These are phyloP conservation scores for Phytophthora ohioensis DNA, from an alignment of 352 stramenopile genomes.

Conservation along the genomic window DNA sequence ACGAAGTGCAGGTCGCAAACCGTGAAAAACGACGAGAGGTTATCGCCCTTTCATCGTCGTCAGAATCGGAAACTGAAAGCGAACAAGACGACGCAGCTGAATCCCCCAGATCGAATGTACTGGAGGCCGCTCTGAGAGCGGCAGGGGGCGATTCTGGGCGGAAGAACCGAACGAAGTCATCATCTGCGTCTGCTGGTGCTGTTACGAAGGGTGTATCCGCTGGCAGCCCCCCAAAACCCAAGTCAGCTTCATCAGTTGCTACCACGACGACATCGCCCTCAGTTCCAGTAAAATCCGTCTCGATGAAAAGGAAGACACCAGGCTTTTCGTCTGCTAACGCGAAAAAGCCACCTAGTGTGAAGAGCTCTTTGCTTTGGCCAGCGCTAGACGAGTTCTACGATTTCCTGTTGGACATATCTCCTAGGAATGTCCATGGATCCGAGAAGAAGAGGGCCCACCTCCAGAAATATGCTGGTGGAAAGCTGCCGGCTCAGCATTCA, in stretches of 20 bases:
- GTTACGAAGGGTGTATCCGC: slow-evolving; percentile 2
- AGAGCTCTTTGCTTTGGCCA: slow-evolving; percentile 76
- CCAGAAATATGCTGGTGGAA: slow-evolving; percentile 37
- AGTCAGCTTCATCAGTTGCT: background rate
- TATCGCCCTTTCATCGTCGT: slow-evolving; percentile 39
- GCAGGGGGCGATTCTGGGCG: slow-evolving; percentile 26
- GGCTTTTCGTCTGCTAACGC: slow-evolving; percentile 3
- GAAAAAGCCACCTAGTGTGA: slow-evolving; percentile 41
- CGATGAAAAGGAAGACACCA: slow-evolving; percentile 34
- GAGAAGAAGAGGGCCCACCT: slow-evolving; percentile 40
- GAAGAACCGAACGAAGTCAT: slow-evolving; percentile 5
- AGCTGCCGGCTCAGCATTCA: slow-evolving; percentile 56
- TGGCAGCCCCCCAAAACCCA: background rate
- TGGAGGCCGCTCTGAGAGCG: slow-evolving; percentile 69
- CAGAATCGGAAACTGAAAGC: slow-evolving; percentile 48
- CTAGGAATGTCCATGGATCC: slow-evolving; percentile 48
- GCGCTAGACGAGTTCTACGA: slow-evolving; percentile 81
- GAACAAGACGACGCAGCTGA: slow-evolving; percentile 25
- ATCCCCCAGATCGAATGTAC: slow-evolving; percentile 41
- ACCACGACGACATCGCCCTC: slow-evolving; percentile 1
- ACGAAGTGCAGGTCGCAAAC: slow-evolving; percentile 25
- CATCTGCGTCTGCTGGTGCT: background rate
- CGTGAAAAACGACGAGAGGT: slow-evolving; percentile 18
- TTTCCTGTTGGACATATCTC: slow-evolving; percentile 73
- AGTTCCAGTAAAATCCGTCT: slow-evolving; percentile 9